Evolutionary conservation across 768 basidiomycete species (phyloP), one percentile per base, ranked within the genome.

Genomic region (Tubosaeta sp.): DNA sequence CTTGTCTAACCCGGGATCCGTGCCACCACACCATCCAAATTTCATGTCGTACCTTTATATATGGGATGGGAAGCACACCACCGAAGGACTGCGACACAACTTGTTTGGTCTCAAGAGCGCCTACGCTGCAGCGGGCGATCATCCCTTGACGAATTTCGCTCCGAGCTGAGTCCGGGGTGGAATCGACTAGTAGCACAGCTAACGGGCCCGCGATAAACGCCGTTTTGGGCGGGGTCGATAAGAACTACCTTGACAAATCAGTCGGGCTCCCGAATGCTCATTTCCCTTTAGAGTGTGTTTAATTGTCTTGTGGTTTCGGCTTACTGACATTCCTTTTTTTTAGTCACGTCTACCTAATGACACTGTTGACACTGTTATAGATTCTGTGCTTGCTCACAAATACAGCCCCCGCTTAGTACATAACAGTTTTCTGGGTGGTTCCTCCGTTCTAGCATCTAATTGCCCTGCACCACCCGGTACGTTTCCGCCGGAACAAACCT

Each of bases 191-290:
- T 69, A 82, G 87, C 53, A 79, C 83, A 0, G 73, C 76, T 45
- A 91, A 83, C 54, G 22, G 3, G 22, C 59, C 98, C 46, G 76
- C 80, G 10, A 84, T 90, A 26, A 93, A 86, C 55, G 84, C 85
- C 19, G 83, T 95, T n/a, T 75, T 98, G 41, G 90, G 90, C 13
- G 91, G 88, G 67, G 85, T 97, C 53, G 94, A 97, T 66, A 78
- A 76, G 61, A 66, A 66, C 25, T 99, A 99, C 74, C 67, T 97
- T 66, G 84, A 87, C 58, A 91, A 91, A 73, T 83, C 83, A 16
- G 95, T 97, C 42, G 97, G 97, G 34, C 98, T 98, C 78, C 97
- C 97, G 27, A 95, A 97, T 69, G 82, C 85, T 2, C 92, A 97
- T 66, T 97, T 94, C 78, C 93, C 95, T 22, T 95, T 93, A 53